phyloP scores from a whole-genome alignment of 2,329 filamentous ascomycete species.

The Neophaeococcomyces mojaviensis region DNA sequence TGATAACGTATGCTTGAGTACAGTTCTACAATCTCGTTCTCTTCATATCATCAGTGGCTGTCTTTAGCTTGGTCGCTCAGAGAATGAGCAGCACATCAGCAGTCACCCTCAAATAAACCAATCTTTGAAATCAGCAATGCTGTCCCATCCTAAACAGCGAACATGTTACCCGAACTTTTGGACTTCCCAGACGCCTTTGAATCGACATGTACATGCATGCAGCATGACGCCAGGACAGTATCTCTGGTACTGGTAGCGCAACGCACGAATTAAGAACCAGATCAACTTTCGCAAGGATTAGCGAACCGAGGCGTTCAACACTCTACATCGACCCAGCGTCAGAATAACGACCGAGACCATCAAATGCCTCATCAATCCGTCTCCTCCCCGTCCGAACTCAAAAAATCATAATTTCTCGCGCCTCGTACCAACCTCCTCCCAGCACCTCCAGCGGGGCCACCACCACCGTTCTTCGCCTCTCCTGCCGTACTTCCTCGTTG shows the following conservation, averaged over 20 bases:
- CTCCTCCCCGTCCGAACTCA: conserved; percentile 64
- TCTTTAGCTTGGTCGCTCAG: conserved; percentile 90
- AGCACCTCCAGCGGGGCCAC: too few relatives aligned
- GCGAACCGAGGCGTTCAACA: too few relatives aligned
- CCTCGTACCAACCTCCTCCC: conserved; percentile 31
- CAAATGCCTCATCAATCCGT: conserved; percentile 30
- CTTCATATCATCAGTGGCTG: conserved; percentile 91
- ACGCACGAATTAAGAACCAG: too few relatives aligned
- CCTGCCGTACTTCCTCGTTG: conserved; percentile 29
- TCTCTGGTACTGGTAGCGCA: too few relatives aligned
- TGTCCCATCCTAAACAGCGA: too few relatives aligned
- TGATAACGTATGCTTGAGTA: background rate
- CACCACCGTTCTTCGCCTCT: conserved; percentile 20
- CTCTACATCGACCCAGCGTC: background rate
- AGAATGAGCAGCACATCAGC: conserved; percentile 50
- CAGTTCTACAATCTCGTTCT: conserved; percentile 97
- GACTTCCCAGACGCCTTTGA: too few relatives aligned
- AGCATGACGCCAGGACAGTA: too few relatives aligned
- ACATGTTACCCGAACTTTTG: too few relatives aligned
- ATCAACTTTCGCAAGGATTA: too few relatives aligned
- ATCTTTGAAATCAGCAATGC: too few relatives aligned
- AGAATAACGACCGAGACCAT: background rate
- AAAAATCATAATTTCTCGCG: conserved; percentile 47
- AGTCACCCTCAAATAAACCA: too few relatives aligned
- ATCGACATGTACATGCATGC: too few relatives aligned